Evolutionary conservation across 345 rosid genomes (phyloP).

Genomic region (Lepidium aucheri): DNA sequence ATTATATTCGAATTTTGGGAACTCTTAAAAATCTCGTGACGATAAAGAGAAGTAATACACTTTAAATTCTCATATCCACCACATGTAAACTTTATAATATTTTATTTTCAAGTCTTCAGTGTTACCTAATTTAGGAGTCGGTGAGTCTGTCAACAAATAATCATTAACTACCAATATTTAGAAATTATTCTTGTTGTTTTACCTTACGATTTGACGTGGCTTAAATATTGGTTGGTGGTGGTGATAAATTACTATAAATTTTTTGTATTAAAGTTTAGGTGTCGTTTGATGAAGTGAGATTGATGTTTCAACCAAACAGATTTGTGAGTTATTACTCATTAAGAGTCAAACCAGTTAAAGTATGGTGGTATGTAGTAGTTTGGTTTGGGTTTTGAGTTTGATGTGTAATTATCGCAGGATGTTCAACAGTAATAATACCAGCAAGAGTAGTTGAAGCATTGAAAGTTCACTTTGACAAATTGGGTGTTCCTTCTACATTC

Average conservation of each 20-base stretch:
- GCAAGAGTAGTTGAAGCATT: conserved; percentile 81
- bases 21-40: neutral
- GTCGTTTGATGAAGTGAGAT: conserved; percentile 14
- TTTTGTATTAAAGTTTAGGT: neutral
- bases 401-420: conserved; percentile 36
- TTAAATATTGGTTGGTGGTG: conserved; percentile 15
- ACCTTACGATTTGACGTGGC: neutral
- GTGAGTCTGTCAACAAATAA: conserved; percentile 8
- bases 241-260: conserved; percentile 6
- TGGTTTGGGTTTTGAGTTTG: neutral
- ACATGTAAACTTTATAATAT: too few relatives aligned
- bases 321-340: neutral
- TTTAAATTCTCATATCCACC: too few relatives aligned
- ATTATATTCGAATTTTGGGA: neutral
- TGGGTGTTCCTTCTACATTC: conserved; percentile 45
- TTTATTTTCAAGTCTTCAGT: conserved; percentile 5
- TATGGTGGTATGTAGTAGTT: neutral
- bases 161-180: neutral
- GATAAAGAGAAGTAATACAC: too few relatives aligned
- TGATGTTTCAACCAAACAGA: conserved; percentile 20
- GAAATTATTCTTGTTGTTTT: neutral
- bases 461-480: conserved; percentile 59
- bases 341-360: neutral
- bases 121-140: conserved; percentile 20
- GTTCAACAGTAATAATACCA: conserved; percentile 72